Evolutionary conservation across 2,329 filamentous ascomycete genomes (phyloP), one percentile per base, ranked within the genome.

Genomic region (Xylaria sp.): DNA sequence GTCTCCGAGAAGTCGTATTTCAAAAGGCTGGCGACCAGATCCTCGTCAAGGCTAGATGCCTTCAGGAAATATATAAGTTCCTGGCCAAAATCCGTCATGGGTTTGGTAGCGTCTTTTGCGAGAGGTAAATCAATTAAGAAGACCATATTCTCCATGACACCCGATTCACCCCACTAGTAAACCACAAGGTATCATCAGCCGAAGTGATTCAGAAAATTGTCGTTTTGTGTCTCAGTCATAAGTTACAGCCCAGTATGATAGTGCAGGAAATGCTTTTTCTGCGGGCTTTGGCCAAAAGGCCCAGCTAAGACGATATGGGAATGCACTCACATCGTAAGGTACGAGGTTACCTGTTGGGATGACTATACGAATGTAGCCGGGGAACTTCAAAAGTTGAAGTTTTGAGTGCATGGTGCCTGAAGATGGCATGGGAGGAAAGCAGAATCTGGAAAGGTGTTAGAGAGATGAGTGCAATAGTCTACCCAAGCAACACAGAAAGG

Each of bases 41-140:
- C 81, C 13, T 83, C 77, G 2, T 87, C 81, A 6, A 96, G 72
- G 0, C 82, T 83, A 68, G 87, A 85, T 7, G 86, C 87, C 59
- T 78, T 75, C 2, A 95, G 76, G 68, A 94, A 96, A 68, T 84
- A 82, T 19, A 82, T 73, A 30, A 97, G 77, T 47, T 93, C 88
- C 59, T 83, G 80, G 18, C 84, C 84, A 71, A 96, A 97, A 2
- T 70, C 59, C 0, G 83, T 66, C 62, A 71, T 37, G 57, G 59
- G 42, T 69, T 76, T 73, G 65, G 74, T 60, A 66, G 73, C 62
- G 62, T 70, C 68, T n/a, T 75, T 67, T 23, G 84, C 73, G 47
- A 83, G 80, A 4, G 94, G 93, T 7, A 97, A 82, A 71, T 99
- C 94, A 65, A 99, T 92, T n/a, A 97, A 71, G 71, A 96, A 97